These are phyloP conservation scores for Rutidosis leptorrhynchoides DNA, from an alignment of 129 eudicot genomes.

Conservation along the genomic window DNA sequence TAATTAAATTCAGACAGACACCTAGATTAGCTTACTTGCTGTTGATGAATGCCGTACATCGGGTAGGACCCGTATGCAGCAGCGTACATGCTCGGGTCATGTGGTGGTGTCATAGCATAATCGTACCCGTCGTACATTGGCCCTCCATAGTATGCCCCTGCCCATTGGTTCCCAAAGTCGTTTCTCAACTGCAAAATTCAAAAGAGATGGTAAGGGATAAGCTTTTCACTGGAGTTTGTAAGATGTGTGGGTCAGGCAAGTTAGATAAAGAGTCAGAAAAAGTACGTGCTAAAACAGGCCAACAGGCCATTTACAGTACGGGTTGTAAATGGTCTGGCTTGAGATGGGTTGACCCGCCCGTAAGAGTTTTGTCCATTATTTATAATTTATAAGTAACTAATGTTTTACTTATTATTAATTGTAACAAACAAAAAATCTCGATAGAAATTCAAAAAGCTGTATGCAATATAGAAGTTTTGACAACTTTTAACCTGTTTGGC, in stretches of 20 bases:
- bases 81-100: conserved; percentile 79
- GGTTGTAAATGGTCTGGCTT: not conserved
- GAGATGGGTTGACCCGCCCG: not conserved
- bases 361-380: not conserved
- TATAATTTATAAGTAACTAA: not conserved
- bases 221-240: not conserved
- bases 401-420: no score
- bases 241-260: not conserved
- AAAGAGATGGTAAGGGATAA: not conserved
- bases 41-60: conserved; percentile 75
- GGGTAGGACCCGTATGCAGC: conserved; percentile 83
- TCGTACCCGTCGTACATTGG: conserved; percentile 73
- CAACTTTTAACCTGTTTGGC: not conserved
- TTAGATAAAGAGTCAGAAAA: not conserved
- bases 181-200: conserved; percentile 52
- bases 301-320: not conserved
- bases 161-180: conserved; percentile 79
- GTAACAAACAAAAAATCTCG: no score
- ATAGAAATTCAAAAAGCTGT: not conserved
- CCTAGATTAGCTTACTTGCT: conserved; percentile 65
- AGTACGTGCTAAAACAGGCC: not conserved
- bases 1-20: conserved; percentile 10
- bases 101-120: conserved; percentile 66
- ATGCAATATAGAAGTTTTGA: not conserved
- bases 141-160: conserved; percentile 76